phyloP scores from a whole-genome alignment of 768 basidiomycete genomes.

The Strobilomyces dryophilus region DNA sequence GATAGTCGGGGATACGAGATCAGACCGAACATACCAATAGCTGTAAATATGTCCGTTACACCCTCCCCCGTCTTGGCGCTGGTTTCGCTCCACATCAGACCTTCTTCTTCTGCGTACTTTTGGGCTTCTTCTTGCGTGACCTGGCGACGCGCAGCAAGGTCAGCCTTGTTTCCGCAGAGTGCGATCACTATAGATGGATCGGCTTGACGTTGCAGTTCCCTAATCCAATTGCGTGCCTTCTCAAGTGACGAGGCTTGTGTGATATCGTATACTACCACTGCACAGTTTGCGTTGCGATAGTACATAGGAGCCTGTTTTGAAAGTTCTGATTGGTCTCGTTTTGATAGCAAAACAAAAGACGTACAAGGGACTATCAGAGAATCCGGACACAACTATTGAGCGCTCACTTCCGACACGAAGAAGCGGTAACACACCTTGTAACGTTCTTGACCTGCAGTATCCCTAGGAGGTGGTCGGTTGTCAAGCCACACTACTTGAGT shows the following conservation, averaged over 20 bases:
- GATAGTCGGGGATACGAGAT: neutral
- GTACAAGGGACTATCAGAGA: slow-evolving; percentile 41
- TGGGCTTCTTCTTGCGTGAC: slow-evolving; percentile 85
- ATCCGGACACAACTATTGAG: neutral
- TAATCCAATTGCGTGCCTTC: slow-evolving; percentile 95
- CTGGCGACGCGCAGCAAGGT: slow-evolving; percentile 80
- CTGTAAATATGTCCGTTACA: slow-evolving; percentile 80
- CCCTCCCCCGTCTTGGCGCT: slow-evolving; percentile 88
- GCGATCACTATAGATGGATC: slow-evolving; percentile 96
- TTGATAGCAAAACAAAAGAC: slow-evolving; percentile 17
- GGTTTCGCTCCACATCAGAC: slow-evolving; percentile 89
- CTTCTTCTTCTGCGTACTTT: slow-evolving; percentile 91
- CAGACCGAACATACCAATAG: slow-evolving; percentile 60
- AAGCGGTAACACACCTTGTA: slow-evolving; percentile 61
- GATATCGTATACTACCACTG: slow-evolving; percentile 95
- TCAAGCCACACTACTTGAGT: neutral
- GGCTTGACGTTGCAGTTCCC: slow-evolving; percentile 94
- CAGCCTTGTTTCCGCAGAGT: slow-evolving; percentile 93
- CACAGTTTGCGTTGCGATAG: slow-evolving; percentile 92
- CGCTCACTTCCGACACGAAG: neutral
- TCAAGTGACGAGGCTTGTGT: slow-evolving; percentile 88
- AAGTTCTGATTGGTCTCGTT: slow-evolving; percentile 2
- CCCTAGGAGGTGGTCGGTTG: slow-evolving; percentile 46
- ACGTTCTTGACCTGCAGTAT: slow-evolving; percentile 93
- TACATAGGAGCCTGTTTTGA: slow-evolving; percentile 82